These are phyloP conservation scores for Fusarium keratoplasticum DNA, from an alignment of 2,329 filamentous ascomycete species.

Conservation along the genomic window DNA sequence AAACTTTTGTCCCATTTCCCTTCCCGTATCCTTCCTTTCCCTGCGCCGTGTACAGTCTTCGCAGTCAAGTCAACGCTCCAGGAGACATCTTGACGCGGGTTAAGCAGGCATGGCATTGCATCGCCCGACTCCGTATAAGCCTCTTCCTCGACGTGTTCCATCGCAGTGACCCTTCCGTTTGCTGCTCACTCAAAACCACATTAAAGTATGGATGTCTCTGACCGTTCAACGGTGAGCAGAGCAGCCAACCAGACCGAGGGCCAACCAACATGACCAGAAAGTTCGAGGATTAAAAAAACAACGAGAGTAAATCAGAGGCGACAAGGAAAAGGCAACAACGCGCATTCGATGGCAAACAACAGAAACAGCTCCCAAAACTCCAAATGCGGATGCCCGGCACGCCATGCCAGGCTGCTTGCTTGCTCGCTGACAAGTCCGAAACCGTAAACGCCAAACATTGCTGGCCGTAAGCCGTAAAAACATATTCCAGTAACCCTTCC, in stretches of 20 bases:
- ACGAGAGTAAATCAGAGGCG: constrained; percentile 26
- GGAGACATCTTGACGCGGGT: constrained; percentile 36
- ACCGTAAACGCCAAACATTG: constrained; percentile 42
- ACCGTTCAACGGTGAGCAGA: constrained; percentile 43
- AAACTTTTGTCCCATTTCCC: constrained; percentile 39
- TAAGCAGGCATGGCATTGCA: constrained; percentile 21
- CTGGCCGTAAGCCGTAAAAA: constrained; percentile 32
- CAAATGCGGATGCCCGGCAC: constrained; percentile 36
- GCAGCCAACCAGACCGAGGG: constrained; percentile 21
- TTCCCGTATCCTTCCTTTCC: background rate
- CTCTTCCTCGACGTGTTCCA: constrained; percentile 12
- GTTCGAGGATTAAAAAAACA: constrained; percentile 35
- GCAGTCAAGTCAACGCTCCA: constrained; percentile 33
- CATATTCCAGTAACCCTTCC: constrained; percentile 23
- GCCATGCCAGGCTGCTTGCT: constrained; percentile 37
- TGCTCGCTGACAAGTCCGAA: constrained; percentile 34
- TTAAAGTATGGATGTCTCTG: constrained; percentile 29
- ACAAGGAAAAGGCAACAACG: constrained; percentile 1
- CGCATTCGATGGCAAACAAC: constrained; percentile 19
- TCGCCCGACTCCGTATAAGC: constrained; percentile 23
- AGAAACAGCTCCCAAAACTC: constrained; percentile 39
- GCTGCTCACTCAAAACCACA: constrained; percentile 21
- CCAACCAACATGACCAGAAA: constrained; percentile 27
- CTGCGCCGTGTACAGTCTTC: constrained; percentile 38
- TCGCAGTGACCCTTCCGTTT: constrained; percentile 12